These are phyloP conservation scores for Mallotus japonicus DNA, from an alignment of 441 rosid species.

Conservation along the genomic window DNA sequence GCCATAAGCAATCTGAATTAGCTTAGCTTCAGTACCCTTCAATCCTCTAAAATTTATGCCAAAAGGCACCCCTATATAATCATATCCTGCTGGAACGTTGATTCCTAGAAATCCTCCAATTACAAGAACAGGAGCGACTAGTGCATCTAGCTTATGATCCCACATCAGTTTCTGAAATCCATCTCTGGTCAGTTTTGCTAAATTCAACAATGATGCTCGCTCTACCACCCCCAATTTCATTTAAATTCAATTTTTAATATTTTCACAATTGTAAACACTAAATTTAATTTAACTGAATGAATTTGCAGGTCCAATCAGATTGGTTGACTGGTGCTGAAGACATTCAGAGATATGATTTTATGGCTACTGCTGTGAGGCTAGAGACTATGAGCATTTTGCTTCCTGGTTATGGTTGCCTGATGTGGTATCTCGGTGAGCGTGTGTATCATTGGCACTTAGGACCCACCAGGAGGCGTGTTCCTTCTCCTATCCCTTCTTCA, in stretches of 20 bases:
- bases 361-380: no score
- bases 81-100: slow-evolving; percentile 38
- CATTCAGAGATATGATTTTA: no score
- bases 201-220: slow-evolving; percentile 24
- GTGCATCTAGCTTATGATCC: slow-evolving; percentile 28
- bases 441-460: no score
- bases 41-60: slow-evolving; percentile 58
- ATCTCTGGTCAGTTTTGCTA: slow-evolving; percentile 21
- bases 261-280: no score
- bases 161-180: slow-evolving; percentile 34
- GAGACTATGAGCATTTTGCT: no score
- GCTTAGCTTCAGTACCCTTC: slow-evolving; percentile 56
- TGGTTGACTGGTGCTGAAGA: no score
- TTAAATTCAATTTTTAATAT: neutral
- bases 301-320: no score
- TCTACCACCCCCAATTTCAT: slow-evolving; percentile 29
- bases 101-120: slow-evolving; percentile 41
- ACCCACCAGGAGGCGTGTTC: no score
- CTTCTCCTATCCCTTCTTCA: no score
- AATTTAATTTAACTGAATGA: no score
- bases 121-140: slow-evolving; percentile 29
- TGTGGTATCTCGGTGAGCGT: no score
- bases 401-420: no score
- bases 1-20: slow-evolving; percentile 59
- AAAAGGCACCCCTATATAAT: slow-evolving; percentile 44